Evolutionary conservation across 805 yeast species (phyloP), one percentile per base, ranked within the genome.

Genomic region (Barnettozyma botsteinii): DNA sequence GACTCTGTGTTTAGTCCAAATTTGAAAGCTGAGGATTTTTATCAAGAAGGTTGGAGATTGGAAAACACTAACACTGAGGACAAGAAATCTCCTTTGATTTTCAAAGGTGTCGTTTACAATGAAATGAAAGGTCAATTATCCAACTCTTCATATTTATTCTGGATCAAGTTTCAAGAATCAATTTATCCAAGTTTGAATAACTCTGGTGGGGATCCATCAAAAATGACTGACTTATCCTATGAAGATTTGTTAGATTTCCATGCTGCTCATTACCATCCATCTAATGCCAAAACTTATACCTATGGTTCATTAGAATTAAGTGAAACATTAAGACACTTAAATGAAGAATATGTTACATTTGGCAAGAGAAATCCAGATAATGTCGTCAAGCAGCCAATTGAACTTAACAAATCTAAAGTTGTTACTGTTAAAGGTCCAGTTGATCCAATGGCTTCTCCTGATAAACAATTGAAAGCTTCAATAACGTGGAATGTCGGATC

Each of bases 121-220:
- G 98, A 93, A 64, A 93, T 93, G 98, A 93, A 93, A 62, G 98
- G 98, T 8, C 97, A 91, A 62, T 77, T 86, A 56, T 84, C 96
- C 0, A 91, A 87, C 59, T 76, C 96, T 0, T 77, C 89, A 3
- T 93, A 93, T 60, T 74, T 81, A 47, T 88, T 73, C 58, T 91
- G 89, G 77, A 85, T 81, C 54, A 77, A 80, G 47, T 91, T 81
- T 66, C 87, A 85, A 55, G 85, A 86, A 61, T 65, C 85, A 7
- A 73, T 93, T 11, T 93, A 87, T 53, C 93, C 96, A 2, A 75
- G 89, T 8, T 66, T 93, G 52, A 74, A 87, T 56, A 87, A 87
- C 62, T 82, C 96, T 2, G 98, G 97, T 24, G 98, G 98, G 42
- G 96, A 91, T 56, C 98, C 98, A 1, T 61, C 72, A 17, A 67